phyloP scores from a whole-genome alignment of 192 early-diverging fungal genomes.

The Backusella australiensis region DNA sequence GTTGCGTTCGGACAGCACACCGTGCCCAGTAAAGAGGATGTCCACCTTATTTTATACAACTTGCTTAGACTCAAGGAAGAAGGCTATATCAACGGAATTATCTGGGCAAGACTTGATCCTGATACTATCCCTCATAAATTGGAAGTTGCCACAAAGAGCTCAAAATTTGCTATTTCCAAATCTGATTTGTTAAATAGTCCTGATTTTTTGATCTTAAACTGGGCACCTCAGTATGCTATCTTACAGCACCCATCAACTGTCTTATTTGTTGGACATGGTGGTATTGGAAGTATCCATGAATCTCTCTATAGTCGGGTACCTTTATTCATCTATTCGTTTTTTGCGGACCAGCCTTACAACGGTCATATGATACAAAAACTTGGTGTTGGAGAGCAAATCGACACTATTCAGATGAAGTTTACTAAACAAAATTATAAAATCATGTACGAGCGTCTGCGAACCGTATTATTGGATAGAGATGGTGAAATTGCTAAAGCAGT shows the following conservation, averaged over 20 bases:
- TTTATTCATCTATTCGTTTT: constrained; percentile 30
- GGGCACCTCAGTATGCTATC: constrained; percentile 33
- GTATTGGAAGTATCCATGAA: constrained; percentile 28
- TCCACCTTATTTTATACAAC: constrained; percentile 16
- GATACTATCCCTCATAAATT: background rate
- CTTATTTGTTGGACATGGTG: constrained; percentile 35
- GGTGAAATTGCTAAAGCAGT: background rate
- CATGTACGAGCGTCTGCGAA: background rate
- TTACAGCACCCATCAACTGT: constrained; percentile 22
- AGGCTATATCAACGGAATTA: constrained; percentile 31
- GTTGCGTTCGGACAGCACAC: constrained; percentile 35
- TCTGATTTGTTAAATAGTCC: background rate
- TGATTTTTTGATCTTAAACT: constrained; percentile 4
- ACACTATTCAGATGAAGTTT: constrained; percentile 1
- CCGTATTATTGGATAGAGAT: background rate
- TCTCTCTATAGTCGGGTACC: constrained; percentile 23
- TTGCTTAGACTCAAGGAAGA: background rate
- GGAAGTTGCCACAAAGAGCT: background rate
- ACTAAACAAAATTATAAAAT: background rate
- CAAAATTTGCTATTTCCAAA: background rate
- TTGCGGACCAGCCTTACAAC: constrained; percentile 27
- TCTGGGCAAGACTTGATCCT: constrained; percentile 27
- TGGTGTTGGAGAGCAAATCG: constrained; percentile 2
- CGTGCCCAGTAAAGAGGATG: background rate
- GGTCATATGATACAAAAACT: background rate